Conservation (phyloP, 2,329 filamentous ascomycete genomes). For the Arthroderma uncinatum region DNA sequence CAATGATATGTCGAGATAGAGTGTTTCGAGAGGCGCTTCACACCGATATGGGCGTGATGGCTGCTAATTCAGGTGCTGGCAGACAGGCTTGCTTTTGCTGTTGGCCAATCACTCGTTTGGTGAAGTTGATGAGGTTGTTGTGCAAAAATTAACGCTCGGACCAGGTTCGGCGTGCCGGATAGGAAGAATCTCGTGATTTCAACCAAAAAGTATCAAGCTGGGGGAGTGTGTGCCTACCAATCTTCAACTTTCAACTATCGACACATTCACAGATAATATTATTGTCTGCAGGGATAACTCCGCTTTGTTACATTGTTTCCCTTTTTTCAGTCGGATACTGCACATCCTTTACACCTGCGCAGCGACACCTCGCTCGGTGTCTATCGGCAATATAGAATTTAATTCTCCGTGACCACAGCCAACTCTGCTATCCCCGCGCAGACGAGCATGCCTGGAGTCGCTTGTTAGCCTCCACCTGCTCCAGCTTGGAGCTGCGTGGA, state of each 20-base stretch:
- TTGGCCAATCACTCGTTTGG: constrained; percentile 10
- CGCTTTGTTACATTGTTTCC: not conserved
- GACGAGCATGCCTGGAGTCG: constrained; percentile 17
- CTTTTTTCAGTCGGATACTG: not conserved
- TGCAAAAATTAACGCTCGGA: constrained; percentile 15
- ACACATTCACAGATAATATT: not conserved
- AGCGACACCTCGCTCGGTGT: not conserved
- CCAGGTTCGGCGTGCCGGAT: constrained; percentile 11
- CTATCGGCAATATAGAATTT: not conserved
- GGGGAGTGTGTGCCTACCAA: not conserved
- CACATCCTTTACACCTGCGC: not conserved
- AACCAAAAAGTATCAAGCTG: constrained; percentile 6
- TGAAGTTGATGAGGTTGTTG: constrained; percentile 8
- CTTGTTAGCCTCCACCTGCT: constrained; percentile 19
- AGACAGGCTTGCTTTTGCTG: not conserved
- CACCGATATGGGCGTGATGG: constrained; percentile 21
- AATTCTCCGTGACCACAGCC: not conserved
- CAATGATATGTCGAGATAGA: not conserved
- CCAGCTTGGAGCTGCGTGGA: constrained; percentile 22
- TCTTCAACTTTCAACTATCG: not conserved
- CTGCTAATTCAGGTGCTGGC: not conserved
- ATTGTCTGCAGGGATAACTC: not conserved
- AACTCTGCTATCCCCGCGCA: not conserved
- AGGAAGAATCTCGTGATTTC: constrained; percentile 11
- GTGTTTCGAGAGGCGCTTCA: not conserved